phyloP scores from a whole-genome alignment of 345 rosid species.

The Angophora floribunda region DNA sequence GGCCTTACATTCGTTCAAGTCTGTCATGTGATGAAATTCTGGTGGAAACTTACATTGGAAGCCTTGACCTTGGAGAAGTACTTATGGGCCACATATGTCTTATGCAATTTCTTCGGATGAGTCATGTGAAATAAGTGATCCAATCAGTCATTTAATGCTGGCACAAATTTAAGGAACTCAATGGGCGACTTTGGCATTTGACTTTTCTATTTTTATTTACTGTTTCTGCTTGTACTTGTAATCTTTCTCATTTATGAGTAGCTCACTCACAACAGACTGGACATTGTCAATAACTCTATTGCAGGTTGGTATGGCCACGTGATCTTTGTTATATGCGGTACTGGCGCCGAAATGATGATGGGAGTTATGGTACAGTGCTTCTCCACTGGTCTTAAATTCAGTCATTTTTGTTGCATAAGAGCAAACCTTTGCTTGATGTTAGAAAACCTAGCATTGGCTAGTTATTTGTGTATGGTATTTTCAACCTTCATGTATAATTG shows the following conservation, averaged over 20 bases:
- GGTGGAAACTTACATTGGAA: not conserved
- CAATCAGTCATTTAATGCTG: not conserved
- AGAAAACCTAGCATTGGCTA: not conserved
- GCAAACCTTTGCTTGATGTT: not conserved
- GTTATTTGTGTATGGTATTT: not conserved
- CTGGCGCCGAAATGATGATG: conserved; percentile 99
- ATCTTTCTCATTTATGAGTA: not conserved
- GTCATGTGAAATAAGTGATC: not conserved
- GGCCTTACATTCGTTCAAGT: not conserved
- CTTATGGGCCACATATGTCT: not conserved
- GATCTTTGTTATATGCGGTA: conserved; percentile 99
- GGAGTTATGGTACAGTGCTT: conserved; percentile 76
- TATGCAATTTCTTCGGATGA: not conserved
- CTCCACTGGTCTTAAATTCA: not conserved
- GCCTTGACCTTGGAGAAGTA: not conserved
- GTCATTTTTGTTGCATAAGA: not conserved
- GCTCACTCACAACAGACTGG: not conserved
- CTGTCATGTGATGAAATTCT: not conserved
- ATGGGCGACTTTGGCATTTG: not conserved
- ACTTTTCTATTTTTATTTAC: not conserved
- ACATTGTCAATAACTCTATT: not conserved
- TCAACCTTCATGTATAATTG: not conserved
- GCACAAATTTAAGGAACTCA: not conserved
- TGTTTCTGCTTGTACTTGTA: not conserved
- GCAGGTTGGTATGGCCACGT: conserved; percentile 98